These are phyloP conservation scores for Piper longum DNA, from an alignment of 164 flowering plant species.

Conservation along the genomic window DNA sequence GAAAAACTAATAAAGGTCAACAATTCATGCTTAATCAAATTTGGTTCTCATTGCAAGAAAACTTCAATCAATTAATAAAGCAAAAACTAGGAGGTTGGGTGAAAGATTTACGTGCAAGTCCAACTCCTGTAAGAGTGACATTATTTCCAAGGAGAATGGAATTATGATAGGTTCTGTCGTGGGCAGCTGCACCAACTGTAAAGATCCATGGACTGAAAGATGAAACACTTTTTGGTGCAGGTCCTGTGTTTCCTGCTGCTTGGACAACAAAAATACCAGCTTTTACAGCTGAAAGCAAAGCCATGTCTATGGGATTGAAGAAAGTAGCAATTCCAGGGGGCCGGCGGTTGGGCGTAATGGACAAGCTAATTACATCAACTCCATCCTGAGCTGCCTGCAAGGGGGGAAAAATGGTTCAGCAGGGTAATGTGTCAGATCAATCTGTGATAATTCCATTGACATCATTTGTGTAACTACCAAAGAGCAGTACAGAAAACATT, in stretches of 20 bases:
- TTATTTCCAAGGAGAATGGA: constrained; percentile 73
- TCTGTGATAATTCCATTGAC: too few relatives aligned
- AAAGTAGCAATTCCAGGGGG: constrained; percentile 95
- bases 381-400: constrained; percentile 98
- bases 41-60: not conserved
- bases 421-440: too few relatives aligned
- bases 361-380: constrained; percentile 83
- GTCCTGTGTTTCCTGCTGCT: constrained; percentile 99
- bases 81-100: not conserved
- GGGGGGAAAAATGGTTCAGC: too few relatives aligned
- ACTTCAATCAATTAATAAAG: not conserved
- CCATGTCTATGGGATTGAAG: constrained; percentile 97
- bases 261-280: constrained; percentile 92
- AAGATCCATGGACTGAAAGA: constrained; percentile 99
- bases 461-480: not conserved
- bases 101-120: constrained; percentile 71
- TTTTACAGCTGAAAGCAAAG: constrained; percentile 80
- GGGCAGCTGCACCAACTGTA: constrained; percentile 90
- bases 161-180: constrained; percentile 68
- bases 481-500: not conserved
- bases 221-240: constrained; percentile 76
- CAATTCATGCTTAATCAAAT: too few relatives aligned
- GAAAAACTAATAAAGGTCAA: too few relatives aligned
- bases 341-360: constrained; percentile 93
- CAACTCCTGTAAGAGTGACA: constrained; percentile 68